These are phyloP conservation scores for Backusella psychrophila DNA, from an alignment of 192 early-diverging fungal genomes.

Conservation along the genomic window DNA sequence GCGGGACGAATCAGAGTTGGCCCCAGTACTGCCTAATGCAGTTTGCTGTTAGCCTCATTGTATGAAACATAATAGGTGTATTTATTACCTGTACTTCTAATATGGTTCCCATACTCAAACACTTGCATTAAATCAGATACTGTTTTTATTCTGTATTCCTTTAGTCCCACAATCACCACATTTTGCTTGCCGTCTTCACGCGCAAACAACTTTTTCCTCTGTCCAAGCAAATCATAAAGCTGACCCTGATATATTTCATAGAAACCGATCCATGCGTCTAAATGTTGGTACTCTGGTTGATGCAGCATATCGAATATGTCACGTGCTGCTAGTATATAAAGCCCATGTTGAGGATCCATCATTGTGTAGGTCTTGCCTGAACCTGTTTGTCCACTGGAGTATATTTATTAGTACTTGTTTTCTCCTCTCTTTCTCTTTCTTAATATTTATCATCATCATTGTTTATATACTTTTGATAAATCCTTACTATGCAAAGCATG, in stretches of 20 bases:
- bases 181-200: slow-evolving; percentile 96
- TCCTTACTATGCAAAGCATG: slow-evolving; percentile 95
- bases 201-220: slow-evolving; percentile 88
- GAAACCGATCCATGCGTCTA: slow-evolving; percentile 85
- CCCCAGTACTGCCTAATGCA: slow-evolving; percentile 67
- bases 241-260: slow-evolving; percentile 99
- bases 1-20: slow-evolving; percentile 96
- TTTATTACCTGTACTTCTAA: slow-evolving; percentile 81
- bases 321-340: slow-evolving; percentile 90
- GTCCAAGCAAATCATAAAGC: slow-evolving; percentile 91
- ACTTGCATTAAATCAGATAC: slow-evolving; percentile 89
- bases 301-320: slow-evolving; percentile 85
- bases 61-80: not conserved
- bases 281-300: slow-evolving; percentile 69
- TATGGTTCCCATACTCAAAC: slow-evolving; percentile 89
- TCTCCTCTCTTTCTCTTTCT: not conserved
- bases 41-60: slow-evolving; percentile 36
- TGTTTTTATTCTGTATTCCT: slow-evolving; percentile 83
- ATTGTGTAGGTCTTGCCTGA: slow-evolving; percentile 96
- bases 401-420: not conserved
- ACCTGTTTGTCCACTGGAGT: slow-evolving; percentile 73
- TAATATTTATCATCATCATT: not conserved
- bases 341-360: slow-evolving; percentile 84
- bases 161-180: slow-evolving; percentile 86
- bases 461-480: not conserved